Evolutionary conservation across 441 rosid genomes (phyloP), one percentile per base, ranked within the genome.

Genomic region (Jatropha podagrica): DNA sequence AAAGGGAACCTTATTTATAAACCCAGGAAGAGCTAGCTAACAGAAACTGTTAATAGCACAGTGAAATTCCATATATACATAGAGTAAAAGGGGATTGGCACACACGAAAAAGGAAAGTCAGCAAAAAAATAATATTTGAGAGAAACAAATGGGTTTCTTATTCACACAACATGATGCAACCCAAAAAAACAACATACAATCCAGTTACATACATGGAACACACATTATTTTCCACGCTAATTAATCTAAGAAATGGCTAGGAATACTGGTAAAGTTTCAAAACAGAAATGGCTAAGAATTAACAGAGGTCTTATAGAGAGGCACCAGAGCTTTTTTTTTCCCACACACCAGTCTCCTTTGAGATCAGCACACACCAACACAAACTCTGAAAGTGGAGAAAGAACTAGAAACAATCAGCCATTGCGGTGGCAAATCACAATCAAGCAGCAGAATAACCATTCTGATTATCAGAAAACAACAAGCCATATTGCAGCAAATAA

Each of bases 151-250:
- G 83, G 86, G 85, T 78, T 76, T 86, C 86, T 88, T 88, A 86
- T 88, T 84, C 89, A 88, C 87, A 84, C 86, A 76, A 79, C 77
- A 76, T 77, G 75, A 76, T 77, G 75, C 80, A 75, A 77, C 85
- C 83, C 76, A 67, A 80, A 85, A 73, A 86, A 68, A 67, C 54
- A 60, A 32, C 55, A 69, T 59, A 81, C 84, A 86, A 83, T 85
- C 84, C 82, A 79, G 79, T 81, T 83, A 73, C 82, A 73, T 80
- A 84, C 80, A 84, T 64, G 80, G 76, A 76, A 76, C 81, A 85
- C 86, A 76, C 83, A 82, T 86, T 85, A 83, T 84, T 88, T 61
- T 77, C 79, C 88, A 83, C 78, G 72, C 85, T 73, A 69, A 83
- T 75, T 79, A 80, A 80, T 88, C 85, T 84, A 79, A 74, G 78